Conservation (phyloP, 176 grass and related monocot genomes). For the Carex cristatella region DNA sequence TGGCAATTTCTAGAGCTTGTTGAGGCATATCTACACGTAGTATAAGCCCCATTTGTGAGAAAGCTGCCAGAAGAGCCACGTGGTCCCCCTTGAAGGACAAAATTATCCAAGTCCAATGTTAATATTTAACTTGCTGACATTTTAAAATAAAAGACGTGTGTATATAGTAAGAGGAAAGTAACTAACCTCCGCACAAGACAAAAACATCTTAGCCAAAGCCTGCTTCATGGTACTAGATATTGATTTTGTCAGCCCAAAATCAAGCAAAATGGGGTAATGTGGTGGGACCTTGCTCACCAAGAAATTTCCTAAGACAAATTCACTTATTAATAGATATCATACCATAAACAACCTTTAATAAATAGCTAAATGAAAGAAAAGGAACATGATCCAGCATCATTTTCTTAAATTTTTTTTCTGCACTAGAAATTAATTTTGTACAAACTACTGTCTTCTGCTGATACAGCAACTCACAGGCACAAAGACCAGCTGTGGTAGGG, state of each 20-base stretch:
- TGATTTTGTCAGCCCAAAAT: slow-evolving; percentile 92
- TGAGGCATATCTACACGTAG: slow-evolving; percentile 95
- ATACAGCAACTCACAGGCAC: not conserved
- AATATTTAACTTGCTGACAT: not conserved
- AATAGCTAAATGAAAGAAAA: not conserved
- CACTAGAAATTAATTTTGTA: not conserved
- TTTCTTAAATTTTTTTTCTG: not conserved
- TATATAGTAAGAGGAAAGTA: not conserved
- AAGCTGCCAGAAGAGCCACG: slow-evolving; percentile 81
- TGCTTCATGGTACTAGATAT: slow-evolving; percentile 77
- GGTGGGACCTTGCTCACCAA: slow-evolving; percentile 91
- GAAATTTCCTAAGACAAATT: slow-evolving; percentile 73
- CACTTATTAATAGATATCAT: slow-evolving; percentile 4
- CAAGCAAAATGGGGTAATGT: slow-evolving; percentile 87
- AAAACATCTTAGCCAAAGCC: slow-evolving; percentile 96
- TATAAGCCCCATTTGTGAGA: slow-evolving; percentile 97
- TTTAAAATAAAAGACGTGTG: slow-evolving; percentile 25
- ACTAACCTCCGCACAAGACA: slow-evolving; percentile 85
- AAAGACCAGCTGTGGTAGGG: not conserved
- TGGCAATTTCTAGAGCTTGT: slow-evolving; percentile 75
- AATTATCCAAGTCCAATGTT: slow-evolving; percentile 14
- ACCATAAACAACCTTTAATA: not conserved
- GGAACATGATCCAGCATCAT: not conserved
- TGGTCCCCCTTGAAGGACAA: slow-evolving; percentile 67
- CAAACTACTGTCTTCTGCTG: not conserved